These are phyloP conservation scores for Lagerstroemia speciosa DNA, from an alignment of 345 rosid species.

Conservation along the genomic window DNA sequence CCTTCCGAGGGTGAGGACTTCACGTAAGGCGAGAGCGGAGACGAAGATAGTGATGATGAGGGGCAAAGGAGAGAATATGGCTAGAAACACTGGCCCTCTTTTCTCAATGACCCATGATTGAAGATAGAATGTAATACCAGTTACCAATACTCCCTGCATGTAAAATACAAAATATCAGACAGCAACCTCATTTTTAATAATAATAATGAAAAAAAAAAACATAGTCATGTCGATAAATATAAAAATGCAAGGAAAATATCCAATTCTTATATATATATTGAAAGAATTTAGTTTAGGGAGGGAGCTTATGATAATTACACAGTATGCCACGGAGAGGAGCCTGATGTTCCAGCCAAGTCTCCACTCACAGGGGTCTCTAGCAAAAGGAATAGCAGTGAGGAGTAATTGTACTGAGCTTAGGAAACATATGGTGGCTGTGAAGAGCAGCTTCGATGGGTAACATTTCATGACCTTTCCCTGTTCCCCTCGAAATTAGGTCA, in stretches of 20 bases:
- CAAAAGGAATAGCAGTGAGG: constrained; percentile 57
- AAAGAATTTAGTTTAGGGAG: too few species aligned
- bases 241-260: too few species aligned
- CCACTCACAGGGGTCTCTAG: constrained; percentile 68
- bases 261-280: too few species aligned
- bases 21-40: constrained; percentile 57
- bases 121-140: constrained; percentile 67
- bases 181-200: too few species aligned
- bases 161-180: background rate
- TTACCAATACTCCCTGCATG: constrained; percentile 90
- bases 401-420: constrained; percentile 72
- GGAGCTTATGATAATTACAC: constrained; percentile 38
- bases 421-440: constrained; percentile 67
- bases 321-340: constrained; percentile 66
- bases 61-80: constrained; percentile 73
- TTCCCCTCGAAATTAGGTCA: constrained; percentile 4
- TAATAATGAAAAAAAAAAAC: too few species aligned
- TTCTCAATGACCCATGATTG: constrained; percentile 91
- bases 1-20: constrained; percentile 69
- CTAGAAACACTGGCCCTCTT: constrained; percentile 81
- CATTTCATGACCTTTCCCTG: constrained; percentile 52
- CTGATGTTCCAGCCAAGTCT: constrained; percentile 68
- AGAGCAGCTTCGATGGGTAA: constrained; percentile 77
- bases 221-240: too few species aligned
- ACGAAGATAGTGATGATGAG: constrained; percentile 54